Percentiles rank a stretch among this genome's conserved stretches.
Conservation (phyloP, 495 filamentous ascomycete species). For the Cercophora scortea region DNA sequence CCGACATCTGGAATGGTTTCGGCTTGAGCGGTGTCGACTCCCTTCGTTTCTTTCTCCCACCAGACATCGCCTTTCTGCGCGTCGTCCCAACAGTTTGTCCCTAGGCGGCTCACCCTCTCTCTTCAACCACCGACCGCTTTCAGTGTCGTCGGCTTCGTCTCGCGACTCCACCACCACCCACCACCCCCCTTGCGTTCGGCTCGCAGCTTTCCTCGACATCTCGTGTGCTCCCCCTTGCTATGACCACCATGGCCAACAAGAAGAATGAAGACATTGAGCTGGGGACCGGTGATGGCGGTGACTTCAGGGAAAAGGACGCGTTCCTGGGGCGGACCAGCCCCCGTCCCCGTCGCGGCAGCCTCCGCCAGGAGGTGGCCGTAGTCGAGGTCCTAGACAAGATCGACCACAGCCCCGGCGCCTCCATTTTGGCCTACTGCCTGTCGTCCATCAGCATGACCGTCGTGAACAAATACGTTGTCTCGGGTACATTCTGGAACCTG, state of each 20-base stretch:
- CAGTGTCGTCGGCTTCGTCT: neutral
- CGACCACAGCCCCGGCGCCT: slow-evolving; percentile 65
- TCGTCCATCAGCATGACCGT: slow-evolving; percentile 98
- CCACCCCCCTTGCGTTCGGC: neutral
- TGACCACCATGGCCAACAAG: slow-evolving; percentile 57
- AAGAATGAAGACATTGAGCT: slow-evolving; percentile 74
- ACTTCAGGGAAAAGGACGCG: slow-evolving; percentile 47
- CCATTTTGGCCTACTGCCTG: slow-evolving; percentile 85
- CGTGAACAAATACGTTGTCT: slow-evolving; percentile 98
- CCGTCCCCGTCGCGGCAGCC: slow-evolving; percentile 40
- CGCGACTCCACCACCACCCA: neutral
- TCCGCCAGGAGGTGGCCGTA: slow-evolving; percentile 24
- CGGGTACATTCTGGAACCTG: slow-evolving; percentile 83
- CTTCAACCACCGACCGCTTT: neutral
- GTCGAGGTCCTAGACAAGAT: slow-evolving; percentile 37
- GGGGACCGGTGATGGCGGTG: slow-evolving; percentile 46
- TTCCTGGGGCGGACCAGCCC: slow-evolving; percentile 36
- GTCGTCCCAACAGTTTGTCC: neutral
- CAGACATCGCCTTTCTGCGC: neutral
- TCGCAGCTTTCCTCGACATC: neutral
- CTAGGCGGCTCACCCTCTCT: neutral
- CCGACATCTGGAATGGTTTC: neutral
- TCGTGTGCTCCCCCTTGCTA: neutral
- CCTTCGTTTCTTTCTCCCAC: slow-evolving; percentile 4
- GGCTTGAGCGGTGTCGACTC: slow-evolving; percentile 1